Base-by-base conservation (phyloP, 805 yeast species). In the Hanseniaspora mollemarum region DNA sequence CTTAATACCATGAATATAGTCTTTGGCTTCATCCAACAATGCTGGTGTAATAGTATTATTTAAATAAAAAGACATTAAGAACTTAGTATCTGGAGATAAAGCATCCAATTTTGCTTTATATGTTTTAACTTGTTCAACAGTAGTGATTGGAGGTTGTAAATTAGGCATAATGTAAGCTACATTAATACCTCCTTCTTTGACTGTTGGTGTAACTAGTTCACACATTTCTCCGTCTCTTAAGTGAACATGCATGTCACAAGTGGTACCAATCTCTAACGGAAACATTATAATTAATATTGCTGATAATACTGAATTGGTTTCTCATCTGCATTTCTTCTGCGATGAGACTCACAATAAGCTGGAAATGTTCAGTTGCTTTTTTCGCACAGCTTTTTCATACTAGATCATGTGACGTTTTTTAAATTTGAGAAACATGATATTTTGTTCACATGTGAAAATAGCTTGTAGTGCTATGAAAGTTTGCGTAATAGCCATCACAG, bases 101-200 rank as follows among this genome's bases (percentile, higher is more conserved):
- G 63, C 63, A 61, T 83, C 77, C 45, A 92, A 69, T 18, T 75
- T 66, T 15, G 70, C 55, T 63, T 84, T 82, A 70, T 92, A 92
- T 46, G 75, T 76, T 13, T 76, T 65, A 16, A 81, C 97, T 56
- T 76, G 72, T 12, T 79, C 82, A 39, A 87, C 71, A 6, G 87
- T 80, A 1, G 90, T 83, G 52, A 92, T 65, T 28, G 99, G 99
- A 6, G 98, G 98, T 24, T 79, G 85, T 56, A 92, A 69, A 66
- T 92, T 92, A 32, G 99, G 98, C 99, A 92, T 92, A 54, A 92
- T 77, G 62, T 87, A 92, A 1, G 94, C 95, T 43, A 87, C 80
- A 4, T 95, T 82, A 13, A 84, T 72, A 55, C 99, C 98, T 43
- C 99, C 98, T 54, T 80, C 77, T 59, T 80, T 76, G 16, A 92